phyloP scores from a whole-genome alignment of 306 rosid genomes.

The Cucurbita maxima region DNA sequence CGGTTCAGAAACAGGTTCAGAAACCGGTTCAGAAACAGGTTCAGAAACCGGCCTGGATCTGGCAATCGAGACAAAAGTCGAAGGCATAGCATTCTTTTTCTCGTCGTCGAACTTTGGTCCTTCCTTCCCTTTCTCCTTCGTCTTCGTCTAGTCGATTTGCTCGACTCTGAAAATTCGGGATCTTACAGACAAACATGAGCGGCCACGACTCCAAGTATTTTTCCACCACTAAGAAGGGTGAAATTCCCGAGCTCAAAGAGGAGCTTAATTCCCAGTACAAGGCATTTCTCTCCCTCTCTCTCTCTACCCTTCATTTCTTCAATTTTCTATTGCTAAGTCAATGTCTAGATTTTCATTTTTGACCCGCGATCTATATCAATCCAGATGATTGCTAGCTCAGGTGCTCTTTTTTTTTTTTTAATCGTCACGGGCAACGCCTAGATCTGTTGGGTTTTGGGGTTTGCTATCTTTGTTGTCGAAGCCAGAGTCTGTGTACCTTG shows the following conservation, averaged over 20 bases:
- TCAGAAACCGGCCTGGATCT: background rate
- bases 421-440: background rate
- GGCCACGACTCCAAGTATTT: conserved; percentile 97
- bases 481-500: background rate
- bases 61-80: background rate
- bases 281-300: conserved; percentile 23
- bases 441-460: conserved; percentile 16
- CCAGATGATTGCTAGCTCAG: background rate
- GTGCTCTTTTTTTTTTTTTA: background rate
- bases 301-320: conserved; percentile 1
- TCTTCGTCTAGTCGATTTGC: background rate
- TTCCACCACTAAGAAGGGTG: conserved; percentile 98
- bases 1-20: background rate
- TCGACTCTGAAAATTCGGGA: conserved; percentile 1
- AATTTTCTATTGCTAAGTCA: background rate
- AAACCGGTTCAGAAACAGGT: background rate
- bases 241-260: conserved; percentile 99
- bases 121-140: background rate
- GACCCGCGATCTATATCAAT: conserved; percentile 19
- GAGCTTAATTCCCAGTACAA: conserved; percentile 99
- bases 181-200: conserved; percentile 44
- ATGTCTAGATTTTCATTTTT: background rate
- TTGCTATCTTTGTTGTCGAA: background rate
- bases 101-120: background rate
- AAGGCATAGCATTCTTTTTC: background rate